Base-by-base conservation (phyloP, 2,329 filamentous ascomycete species). In the Hypomyces rosellus region DNA sequence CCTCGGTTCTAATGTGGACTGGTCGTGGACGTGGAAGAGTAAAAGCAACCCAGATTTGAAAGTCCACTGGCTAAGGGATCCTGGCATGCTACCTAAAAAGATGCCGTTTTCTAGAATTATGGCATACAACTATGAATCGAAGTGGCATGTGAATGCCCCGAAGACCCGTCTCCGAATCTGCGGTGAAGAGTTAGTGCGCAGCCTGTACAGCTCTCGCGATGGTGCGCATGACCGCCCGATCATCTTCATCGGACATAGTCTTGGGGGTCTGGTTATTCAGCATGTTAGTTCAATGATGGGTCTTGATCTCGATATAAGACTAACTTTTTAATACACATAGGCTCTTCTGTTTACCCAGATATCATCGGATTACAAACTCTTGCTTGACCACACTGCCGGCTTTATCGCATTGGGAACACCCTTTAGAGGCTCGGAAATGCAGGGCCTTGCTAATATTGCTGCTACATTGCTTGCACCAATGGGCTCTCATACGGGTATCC, bases 1-100 rank as follows among this genome's bases (percentile, higher is more conserved):
- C 37, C 55, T 59, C n/a, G 56, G 56, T 3, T 40, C 55, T 3
- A 52, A 59, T 36, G 56, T 55, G 1, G 56, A 58, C 42, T 58
- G 54, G 56, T 55, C 57, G 2, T 59, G 55, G 57, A 53, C 47
- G 3, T 59, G 53, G 50, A 49, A 53, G 18, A 44, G 25, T 11
- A 30, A 54, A 25, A 34, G 34, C 38, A 34, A 43, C 9, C 45
- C 12, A 16, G 25, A 11, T 8, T 30, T 30, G 25, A 43, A 11
- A n/a, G 45, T 55, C 13, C 52, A 56, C 16, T 59, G 55, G 57
- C 52, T 57, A 9, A 34, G 49, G 16, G 57, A 59, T 34, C 36
- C 22, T 4, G 12, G 50, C 16, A 57, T 57, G 51, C 48, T 58
- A 9, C 54, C 55, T 2, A 2, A 7, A 8, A 14, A 34, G 5